phyloP scores from a whole-genome alignment of 129 eudicot species.

The Oenanthe sinensis region DNA sequence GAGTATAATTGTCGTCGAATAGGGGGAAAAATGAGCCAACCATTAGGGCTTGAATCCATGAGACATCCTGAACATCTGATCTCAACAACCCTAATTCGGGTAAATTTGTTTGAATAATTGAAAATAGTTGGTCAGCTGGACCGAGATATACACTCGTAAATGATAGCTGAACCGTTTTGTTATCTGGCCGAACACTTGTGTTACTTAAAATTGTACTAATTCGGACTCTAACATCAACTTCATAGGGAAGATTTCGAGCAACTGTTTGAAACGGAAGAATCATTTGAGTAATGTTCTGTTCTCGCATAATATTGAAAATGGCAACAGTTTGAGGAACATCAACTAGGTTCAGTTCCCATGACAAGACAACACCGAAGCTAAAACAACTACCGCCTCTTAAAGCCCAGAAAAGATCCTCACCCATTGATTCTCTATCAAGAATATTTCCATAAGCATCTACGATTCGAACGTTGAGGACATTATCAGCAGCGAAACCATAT shows the following conservation, averaged over 20 bases:
- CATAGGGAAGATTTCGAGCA: conserved; percentile 4
- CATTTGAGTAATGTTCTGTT: conserved; percentile 12
- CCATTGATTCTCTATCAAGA: conserved; percentile 17
- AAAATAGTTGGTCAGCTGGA: conserved; percentile 12
- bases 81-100: conserved; percentile 12
- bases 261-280: conserved; percentile 16
- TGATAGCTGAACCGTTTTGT: conserved; percentile 3
- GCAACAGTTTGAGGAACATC: conserved; percentile 17
- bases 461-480: conserved; percentile 16
- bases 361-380: conserved; percentile 25
- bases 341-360: conserved; percentile 23
- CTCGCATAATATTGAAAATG: conserved; percentile 1
- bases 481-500: conserved; percentile 16
- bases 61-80: conserved; percentile 10
- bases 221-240: conserved; percentile 12
- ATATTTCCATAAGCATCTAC: conserved; percentile 21
- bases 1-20: background rate
- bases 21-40: background rate
- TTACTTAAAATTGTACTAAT: background rate
- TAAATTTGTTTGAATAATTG: conserved; percentile 10
- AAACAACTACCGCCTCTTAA: conserved; percentile 19
- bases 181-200: background rate
- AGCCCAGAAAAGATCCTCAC: conserved; percentile 30
- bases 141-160: conserved; percentile 15
- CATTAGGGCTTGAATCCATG: conserved; percentile 9